Evolutionary conservation across 495 filamentous ascomycete species (phyloP), one percentile per base, ranked within the genome.

Genomic region (Ascodesmis nigricans): DNA sequence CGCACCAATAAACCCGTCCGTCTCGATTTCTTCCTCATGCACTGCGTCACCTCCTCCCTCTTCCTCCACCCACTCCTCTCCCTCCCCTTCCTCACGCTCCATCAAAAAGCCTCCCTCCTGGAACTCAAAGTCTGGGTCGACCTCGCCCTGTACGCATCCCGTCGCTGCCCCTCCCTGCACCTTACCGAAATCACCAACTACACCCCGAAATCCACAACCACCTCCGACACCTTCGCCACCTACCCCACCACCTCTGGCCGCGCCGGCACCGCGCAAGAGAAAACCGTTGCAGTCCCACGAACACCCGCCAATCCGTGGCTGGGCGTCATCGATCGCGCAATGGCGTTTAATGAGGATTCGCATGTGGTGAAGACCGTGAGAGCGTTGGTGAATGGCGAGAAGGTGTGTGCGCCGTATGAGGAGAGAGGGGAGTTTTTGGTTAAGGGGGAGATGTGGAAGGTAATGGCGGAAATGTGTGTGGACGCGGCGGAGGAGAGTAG

Each of bases 21-120:
- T 46, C 61, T 80, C 42, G 83, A 91, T 42, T 93, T 93, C 52
- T 87, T 74, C 57, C 64, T 69, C 49, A 75, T 91, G 56, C 74
- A 78, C 49, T 60, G 56, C 47, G 44, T 73, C 40, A 78, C 71
- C 45, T 55, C 51, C 21, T 64, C 64, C 6, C 67, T 76, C 20
- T 77, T 78, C 59, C 66, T 69, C 50, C 56, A 63, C 5, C 50
- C 56, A 6, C 63, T 77, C 43, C 46, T 67, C 21, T 25, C 50
- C 1, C 53, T 50, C 22, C 9, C 35, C 29, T 63, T 49, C 50
- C 43, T 63, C 21, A 46, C 46, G 10, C 33, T 47, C 1, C 53
- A 48, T n/a, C 50, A 57, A 29, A 74, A 74, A 45, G 50, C 59
- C 21, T 63, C 73, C 15, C 53, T 79, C 5, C 55, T 78, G 3